Percentiles rank a stretch among this genome's conserved stretches.
Conservation (phyloP, 805 yeast genomes). For the Kluyveromyces aestuarii region DNA sequence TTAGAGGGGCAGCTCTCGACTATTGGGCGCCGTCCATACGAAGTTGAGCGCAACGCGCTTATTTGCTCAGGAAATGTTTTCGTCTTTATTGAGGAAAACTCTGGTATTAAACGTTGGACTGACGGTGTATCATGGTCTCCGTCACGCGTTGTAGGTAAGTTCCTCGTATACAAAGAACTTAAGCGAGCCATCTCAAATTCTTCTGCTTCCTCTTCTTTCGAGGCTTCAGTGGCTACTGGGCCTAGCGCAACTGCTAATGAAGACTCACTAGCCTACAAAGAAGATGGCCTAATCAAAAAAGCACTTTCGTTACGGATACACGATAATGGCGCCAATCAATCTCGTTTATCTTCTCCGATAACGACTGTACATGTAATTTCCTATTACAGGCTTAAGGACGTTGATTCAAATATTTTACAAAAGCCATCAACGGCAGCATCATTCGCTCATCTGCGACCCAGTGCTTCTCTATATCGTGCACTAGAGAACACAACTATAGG, state of each 20-base stretch:
- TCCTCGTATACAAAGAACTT: constrained; percentile 69
- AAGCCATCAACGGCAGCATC: constrained; percentile 48
- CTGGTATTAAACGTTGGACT: constrained; percentile 91
- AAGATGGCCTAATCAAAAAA: constrained; percentile 71
- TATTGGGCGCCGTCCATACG: constrained; percentile 75
- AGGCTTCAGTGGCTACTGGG: not conserved
- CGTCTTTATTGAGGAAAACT: constrained; percentile 72
- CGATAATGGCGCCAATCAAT: constrained; percentile 7
- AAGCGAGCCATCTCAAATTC: not conserved
- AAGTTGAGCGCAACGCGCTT: constrained; percentile 55
- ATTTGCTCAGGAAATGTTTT: constrained; percentile 75
- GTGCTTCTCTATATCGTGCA: constrained; percentile 43
- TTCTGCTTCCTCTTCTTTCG: constrained; percentile 1
- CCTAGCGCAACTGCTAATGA: not conserved
- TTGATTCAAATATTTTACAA: constrained; percentile 42
- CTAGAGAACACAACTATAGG: constrained; percentile 53
- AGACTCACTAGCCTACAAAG: constrained; percentile 41
- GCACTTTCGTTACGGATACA: constrained; percentile 60
- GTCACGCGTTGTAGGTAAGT: constrained; percentile 76
- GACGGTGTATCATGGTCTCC: constrained; percentile 96
- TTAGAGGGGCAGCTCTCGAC: constrained; percentile 48
- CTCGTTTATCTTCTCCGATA: constrained; percentile 1
- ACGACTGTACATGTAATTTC: constrained; percentile 62
- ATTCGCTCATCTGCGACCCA: constrained; percentile 41
- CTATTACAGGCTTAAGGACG: constrained; percentile 73